phyloP scores from a whole-genome alignment of 768 basidiomycete species.

The Naganishia onofrii region DNA sequence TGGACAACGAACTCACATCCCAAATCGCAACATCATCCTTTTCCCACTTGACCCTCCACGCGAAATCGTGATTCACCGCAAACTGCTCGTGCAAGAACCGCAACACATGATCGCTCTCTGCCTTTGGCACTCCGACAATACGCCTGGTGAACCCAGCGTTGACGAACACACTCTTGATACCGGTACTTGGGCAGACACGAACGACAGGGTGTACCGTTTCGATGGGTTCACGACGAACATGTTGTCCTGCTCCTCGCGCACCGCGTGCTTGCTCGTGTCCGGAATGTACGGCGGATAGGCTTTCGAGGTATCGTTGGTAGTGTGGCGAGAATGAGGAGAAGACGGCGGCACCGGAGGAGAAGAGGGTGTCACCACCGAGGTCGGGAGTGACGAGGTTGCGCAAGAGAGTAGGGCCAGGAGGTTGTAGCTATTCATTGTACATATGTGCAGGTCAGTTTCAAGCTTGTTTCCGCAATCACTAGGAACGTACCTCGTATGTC shows the following conservation, averaged over 20 bases:
- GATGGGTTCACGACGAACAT: slow-evolving; percentile 63
- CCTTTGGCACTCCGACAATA: slow-evolving; percentile 74
- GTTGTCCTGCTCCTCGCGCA: slow-evolving; percentile 65
- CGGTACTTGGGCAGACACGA: slow-evolving; percentile 71
- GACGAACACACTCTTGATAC: slow-evolving; percentile 78
- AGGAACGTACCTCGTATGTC: slow-evolving; percentile 63
- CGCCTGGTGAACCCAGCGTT: slow-evolving; percentile 77
- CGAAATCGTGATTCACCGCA: slow-evolving; percentile 65
- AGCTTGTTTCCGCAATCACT: neutral
- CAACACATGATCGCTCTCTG: slow-evolving; percentile 73
- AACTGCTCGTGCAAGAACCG: slow-evolving; percentile 70
- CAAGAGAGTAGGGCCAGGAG: slow-evolving; percentile 74
- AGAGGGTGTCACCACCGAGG: slow-evolving; percentile 74
- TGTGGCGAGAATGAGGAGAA: slow-evolving; percentile 75
- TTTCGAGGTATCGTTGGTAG: slow-evolving; percentile 73
- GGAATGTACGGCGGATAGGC: slow-evolving; percentile 70
- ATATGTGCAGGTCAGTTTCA: neutral
- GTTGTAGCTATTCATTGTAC: slow-evolving; percentile 54
- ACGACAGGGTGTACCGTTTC: slow-evolving; percentile 69
- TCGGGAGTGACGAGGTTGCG: slow-evolving; percentile 70
- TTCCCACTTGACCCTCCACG: slow-evolving; percentile 60
- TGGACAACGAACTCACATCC: slow-evolving; percentile 9
- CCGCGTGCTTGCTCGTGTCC: slow-evolving; percentile 75
- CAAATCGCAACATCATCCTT: slow-evolving; percentile 68
- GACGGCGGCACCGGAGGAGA: slow-evolving; percentile 79